Evolutionary conservation across 2,329 filamentous ascomycete species (phyloP), one percentile per base, ranked within the genome.

Genomic region (Exophiala lecanii-corni): DNA sequence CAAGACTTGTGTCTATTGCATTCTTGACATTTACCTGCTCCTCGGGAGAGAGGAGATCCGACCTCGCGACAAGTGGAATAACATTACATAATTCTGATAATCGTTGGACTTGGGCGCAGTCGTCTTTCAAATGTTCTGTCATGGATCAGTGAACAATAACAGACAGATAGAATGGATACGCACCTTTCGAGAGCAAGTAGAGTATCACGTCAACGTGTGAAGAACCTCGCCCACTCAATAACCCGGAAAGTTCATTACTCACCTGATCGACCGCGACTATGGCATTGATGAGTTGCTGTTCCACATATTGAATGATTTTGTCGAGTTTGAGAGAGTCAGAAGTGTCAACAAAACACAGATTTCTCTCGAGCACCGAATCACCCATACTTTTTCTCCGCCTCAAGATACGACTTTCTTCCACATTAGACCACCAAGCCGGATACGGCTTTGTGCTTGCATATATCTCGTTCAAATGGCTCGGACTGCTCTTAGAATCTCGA

Each of bases 321-420:
- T 50, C 77, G 73, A 39, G 80, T 74, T 26, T 74, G 76, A 34
- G 68, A 71, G 34, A 71, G 30, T 50, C 73, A 51, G 84, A 79
- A 2, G 86, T 91, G 66, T 97, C 91, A 45, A 96, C 81, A 60
- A 98, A 96, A 63, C 88, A 95, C 4, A 98, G 67, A 59, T 98
- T 98, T 20, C 91, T 79, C 60, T 97, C 91, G 34, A 97, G 69
- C 28, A 96, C 77, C 16, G 80, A 76, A 51, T 92, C 89, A 5
- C 81, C 81, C 39, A 79, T 69, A 57, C 85, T 91, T 60, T 82
- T 86, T 56, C 84, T 75, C 58, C 81, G 75, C 35, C 76, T 71
- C 49, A 77, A 65, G 37, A 73, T 67, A 18, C 71, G 72, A 44
- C 76, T 79, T 49, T 84, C 79, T 42, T 89, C 83, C 36, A 87